Evolutionary conservation across 73 alveolate genomes (phyloP).

Genomic region (Paramecium bursaria): DNA sequence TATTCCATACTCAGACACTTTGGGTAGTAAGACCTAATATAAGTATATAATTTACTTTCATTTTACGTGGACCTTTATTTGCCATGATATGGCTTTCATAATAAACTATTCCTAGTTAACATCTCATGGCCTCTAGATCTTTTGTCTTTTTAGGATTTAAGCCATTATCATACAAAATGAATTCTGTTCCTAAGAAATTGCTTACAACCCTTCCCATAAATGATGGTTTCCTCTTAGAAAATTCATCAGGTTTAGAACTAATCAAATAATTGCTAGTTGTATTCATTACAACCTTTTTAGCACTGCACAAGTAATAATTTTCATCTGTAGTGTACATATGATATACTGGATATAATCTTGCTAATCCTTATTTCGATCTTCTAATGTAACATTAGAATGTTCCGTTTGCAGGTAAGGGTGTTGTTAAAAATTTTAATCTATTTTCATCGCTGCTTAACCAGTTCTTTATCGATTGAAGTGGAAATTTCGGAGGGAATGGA

Average conservation of each 20-base stretch:
- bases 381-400: slow-evolving; percentile 79
- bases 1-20: slow-evolving; percentile 66
- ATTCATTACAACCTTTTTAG: slow-evolving; percentile 84
- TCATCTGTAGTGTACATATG: slow-evolving; percentile 81
- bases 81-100: slow-evolving; percentile 92
- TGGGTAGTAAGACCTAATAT: slow-evolving; percentile 74
- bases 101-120: slow-evolving; percentile 79
- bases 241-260: slow-evolving; percentile 76
- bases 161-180: slow-evolving; percentile 83
- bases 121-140: slow-evolving; percentile 70
- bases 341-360: slow-evolving; percentile 84
- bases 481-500: slow-evolving; percentile 45
- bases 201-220: slow-evolving; percentile 87
- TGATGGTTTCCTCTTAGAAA: slow-evolving; percentile 72
- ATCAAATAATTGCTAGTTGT: slow-evolving; percentile 86
- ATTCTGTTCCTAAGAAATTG: slow-evolving; percentile 93
- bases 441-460: slow-evolving; percentile 13
- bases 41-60: slow-evolving; percentile 64
- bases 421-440: slow-evolving; percentile 68
- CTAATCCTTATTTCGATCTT: slow-evolving; percentile 84
- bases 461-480: background rate
- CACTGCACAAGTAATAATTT: slow-evolving; percentile 80
- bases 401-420: slow-evolving; percentile 64
- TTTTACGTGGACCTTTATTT: slow-evolving; percentile 91
- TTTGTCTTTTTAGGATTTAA: slow-evolving; percentile 84